Conservation (phyloP, 2,329 filamentous ascomycete genomes). For the Thelonectria discophora region DNA sequence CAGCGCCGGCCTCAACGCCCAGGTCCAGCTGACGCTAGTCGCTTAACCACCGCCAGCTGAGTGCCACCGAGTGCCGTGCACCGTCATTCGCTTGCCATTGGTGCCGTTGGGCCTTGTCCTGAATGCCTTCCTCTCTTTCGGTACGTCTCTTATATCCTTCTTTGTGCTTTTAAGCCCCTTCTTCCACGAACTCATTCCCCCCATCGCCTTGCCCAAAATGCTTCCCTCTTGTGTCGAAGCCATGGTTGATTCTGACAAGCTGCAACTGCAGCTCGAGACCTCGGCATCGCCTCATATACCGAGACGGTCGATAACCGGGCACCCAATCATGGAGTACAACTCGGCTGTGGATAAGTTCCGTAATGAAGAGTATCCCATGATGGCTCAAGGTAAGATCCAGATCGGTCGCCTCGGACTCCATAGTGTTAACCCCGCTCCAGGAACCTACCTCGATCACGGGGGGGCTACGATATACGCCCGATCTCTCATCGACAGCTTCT, state of each 20-base stretch:
- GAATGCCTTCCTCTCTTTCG: conserved; percentile 29
- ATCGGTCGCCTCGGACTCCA: background rate
- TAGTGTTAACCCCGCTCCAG: conserved; percentile 27
- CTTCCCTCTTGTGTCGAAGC: background rate
- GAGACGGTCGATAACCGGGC: conserved; percentile 16
- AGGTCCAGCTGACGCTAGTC: background rate
- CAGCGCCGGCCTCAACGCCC: too few relatives aligned
- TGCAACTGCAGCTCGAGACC: conserved; percentile 22
- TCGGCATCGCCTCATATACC: conserved; percentile 21
- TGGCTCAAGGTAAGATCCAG: conserved; percentile 33
- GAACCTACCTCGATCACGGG: conserved; percentile 66
- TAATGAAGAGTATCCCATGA: conserved; percentile 42
- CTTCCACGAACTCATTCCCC: background rate
- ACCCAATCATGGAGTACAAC: conserved; percentile 38
- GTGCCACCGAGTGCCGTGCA: background rate
- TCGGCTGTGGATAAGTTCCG: conserved; percentile 37
- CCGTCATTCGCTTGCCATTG: background rate
- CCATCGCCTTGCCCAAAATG: background rate
- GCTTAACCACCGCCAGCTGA: background rate
- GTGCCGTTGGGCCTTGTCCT: background rate
- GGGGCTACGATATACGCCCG: conserved; percentile 66
- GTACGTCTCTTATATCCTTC: conserved; percentile 24
- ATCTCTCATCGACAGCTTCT: conserved; percentile 65
- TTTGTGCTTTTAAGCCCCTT: background rate
- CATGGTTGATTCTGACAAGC: conserved; percentile 13